Evolutionary conservation across 2,329 filamentous ascomycete species (phyloP).

Genomic region (Byssothecium circinans): DNA sequence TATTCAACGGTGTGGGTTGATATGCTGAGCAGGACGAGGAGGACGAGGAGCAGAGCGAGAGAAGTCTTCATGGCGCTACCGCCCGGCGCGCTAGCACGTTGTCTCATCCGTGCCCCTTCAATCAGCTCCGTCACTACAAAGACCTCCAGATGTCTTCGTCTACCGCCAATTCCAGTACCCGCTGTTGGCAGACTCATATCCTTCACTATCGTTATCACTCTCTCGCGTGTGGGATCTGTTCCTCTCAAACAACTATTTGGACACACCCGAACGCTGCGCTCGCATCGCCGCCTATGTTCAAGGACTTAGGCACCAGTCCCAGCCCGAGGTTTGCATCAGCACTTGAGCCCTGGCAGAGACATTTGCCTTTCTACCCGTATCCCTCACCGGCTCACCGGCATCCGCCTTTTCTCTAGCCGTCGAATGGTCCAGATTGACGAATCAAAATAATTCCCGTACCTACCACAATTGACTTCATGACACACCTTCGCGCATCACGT

Average conservation of each 20-base stretch:
- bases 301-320: slow-evolving; percentile 10
- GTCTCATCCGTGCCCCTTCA: slow-evolving; percentile 2
- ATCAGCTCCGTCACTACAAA: slow-evolving; percentile 8
- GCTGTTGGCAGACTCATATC: no score
- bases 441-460: neutral
- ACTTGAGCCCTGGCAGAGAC: slow-evolving; percentile 4
- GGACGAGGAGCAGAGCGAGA: neutral
- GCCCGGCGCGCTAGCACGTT: neutral
- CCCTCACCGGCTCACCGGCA: neutral
- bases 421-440: neutral
- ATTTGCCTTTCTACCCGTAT: neutral
- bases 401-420: neutral
- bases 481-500: slow-evolving; percentile 7
- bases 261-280: slow-evolving; percentile 5
- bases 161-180: slow-evolving; percentile 1
- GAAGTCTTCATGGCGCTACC: neutral
- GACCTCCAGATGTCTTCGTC: slow-evolving; percentile 1
- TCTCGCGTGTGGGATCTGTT: neutral
- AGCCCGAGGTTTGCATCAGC: neutral
- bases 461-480: neutral
- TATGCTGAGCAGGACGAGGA: neutral
- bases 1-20: no score
- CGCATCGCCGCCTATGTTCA: slow-evolving; percentile 6
- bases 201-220: no score
- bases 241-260: neutral